A percentile compares a stretch with the other conserved stretches of the same genome.
Evolutionary conservation across 2,329 filamentous ascomycete genomes (phyloP).

Genomic region (Coleophoma cylindrospora): DNA sequence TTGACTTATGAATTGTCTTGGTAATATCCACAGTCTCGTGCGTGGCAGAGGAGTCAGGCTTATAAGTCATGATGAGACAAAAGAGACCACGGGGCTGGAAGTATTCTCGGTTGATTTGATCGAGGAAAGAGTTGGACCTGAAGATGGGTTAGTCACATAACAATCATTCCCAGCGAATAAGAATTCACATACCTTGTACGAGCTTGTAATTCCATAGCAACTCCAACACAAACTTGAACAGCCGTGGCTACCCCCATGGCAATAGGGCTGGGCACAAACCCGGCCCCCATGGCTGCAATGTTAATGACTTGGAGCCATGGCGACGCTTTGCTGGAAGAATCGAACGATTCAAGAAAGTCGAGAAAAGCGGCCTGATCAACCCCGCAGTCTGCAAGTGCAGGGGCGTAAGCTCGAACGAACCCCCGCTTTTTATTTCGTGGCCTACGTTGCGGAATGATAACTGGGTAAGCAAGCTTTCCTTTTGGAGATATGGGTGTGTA

Average conservation of each 20-base stretch:
- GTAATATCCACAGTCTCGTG: slow-evolving; percentile 27
- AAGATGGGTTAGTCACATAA: not conserved
- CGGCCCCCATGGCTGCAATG: slow-evolving; percentile 31
- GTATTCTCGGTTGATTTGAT: slow-evolving; percentile 48
- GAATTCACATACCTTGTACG: slow-evolving; percentile 11
- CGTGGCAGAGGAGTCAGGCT: slow-evolving; percentile 28
- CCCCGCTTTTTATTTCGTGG: slow-evolving; percentile 42
- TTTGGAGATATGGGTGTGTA: not conserved
- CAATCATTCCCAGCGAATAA: not conserved
- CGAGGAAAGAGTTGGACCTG: slow-evolving; percentile 44
- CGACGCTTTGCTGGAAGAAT: slow-evolving; percentile 26
- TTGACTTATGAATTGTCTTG: slow-evolving; percentile 29
- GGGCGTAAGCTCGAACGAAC: slow-evolving; percentile 48
- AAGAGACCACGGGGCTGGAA: slow-evolving; percentile 53
- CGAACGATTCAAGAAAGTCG: slow-evolving; percentile 41
- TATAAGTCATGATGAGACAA: slow-evolving; percentile 49
- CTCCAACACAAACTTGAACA: slow-evolving; percentile 35
- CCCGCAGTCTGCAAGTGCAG: slow-evolving; percentile 37
- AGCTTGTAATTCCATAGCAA: slow-evolving; percentile 30
- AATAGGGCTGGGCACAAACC: slow-evolving; percentile 33
- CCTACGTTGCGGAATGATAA: slow-evolving; percentile 47
- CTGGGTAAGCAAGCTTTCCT: slow-evolving; percentile 32
- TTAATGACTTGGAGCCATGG: slow-evolving; percentile 36
- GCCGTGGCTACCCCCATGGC: slow-evolving; percentile 37
- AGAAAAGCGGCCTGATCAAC: slow-evolving; percentile 44